These are phyloP conservation scores for Pistacia vera DNA, from an alignment of 345 rosid genomes.

Conservation along the genomic window DNA sequence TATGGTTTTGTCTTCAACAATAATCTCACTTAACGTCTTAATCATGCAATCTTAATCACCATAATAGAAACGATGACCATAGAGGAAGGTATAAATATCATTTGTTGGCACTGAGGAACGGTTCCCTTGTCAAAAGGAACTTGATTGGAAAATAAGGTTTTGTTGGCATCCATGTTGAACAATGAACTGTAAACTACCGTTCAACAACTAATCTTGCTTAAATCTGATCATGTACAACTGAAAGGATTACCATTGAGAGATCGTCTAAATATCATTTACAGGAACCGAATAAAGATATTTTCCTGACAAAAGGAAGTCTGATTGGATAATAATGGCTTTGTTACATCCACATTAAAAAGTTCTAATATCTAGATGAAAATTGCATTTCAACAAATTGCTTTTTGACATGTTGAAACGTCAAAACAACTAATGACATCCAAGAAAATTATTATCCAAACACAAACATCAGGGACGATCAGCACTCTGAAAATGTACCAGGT, in stretches of 20 bases:
- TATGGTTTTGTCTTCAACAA: neutral
- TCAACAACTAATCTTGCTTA: conserved; percentile 7
- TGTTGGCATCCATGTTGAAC: neutral
- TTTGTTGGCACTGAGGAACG: neutral
- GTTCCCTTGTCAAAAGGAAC: neutral
- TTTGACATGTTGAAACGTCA: neutral
- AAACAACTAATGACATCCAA: neutral
- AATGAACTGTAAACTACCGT: neutral
- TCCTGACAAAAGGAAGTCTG: neutral
- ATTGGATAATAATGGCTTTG: neutral
- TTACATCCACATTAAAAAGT: neutral
- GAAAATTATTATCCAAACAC: neutral
- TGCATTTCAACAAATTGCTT: neutral
- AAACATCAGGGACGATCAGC: neutral
- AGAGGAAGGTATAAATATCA: neutral
- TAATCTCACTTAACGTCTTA: conserved; percentile 4
- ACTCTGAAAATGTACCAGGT: neutral
- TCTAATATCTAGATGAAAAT: neutral
- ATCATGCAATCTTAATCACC: neutral
- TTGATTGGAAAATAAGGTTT: neutral
- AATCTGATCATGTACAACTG: neutral
- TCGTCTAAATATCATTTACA: neutral
- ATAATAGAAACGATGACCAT: neutral
- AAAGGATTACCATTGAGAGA: neutral
- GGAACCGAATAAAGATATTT: neutral